Evolutionary conservation across 2,329 filamentous ascomycete species (phyloP).

Genomic region (Cyanodermella asteris): DNA sequence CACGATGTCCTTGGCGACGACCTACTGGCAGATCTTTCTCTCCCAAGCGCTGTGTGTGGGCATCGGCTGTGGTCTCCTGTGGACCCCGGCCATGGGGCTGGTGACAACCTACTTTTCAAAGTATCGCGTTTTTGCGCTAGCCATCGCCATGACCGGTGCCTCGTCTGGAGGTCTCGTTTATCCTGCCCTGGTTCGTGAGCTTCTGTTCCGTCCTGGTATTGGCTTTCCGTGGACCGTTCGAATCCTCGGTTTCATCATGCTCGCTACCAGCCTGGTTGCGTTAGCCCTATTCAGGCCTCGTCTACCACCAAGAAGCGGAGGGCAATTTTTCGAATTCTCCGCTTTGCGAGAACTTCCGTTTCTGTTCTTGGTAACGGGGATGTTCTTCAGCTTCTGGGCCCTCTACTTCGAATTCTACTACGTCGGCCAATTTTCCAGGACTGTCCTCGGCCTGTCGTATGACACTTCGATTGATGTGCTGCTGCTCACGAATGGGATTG

Average conservation of each 20-base stretch:
- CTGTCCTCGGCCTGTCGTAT: slow-evolving; percentile 21
- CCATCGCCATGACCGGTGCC: slow-evolving; percentile 13
- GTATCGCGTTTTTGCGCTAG: slow-evolving; percentile 14
- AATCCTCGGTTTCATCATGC: slow-evolving; percentile 24
- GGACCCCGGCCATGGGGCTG: slow-evolving; percentile 12
- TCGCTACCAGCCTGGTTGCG: slow-evolving; percentile 14
- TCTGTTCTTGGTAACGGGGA: slow-evolving; percentile 23
- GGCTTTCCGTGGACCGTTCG: slow-evolving; percentile 27
- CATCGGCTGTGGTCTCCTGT: slow-evolving; percentile 29
- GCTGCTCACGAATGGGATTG: slow-evolving; percentile 34
- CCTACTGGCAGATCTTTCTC: slow-evolving; percentile 31
- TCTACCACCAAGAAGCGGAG: slow-evolving; percentile 26
- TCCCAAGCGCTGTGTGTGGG: slow-evolving; percentile 29
- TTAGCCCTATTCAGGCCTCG: slow-evolving; percentile 22
- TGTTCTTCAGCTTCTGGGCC: slow-evolving; percentile 26
- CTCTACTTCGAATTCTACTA: slow-evolving; percentile 31
- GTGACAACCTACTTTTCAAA: slow-evolving; percentile 16
- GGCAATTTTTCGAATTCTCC: slow-evolving; percentile 31
- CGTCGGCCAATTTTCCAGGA: slow-evolving; percentile 22
- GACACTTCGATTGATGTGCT: slow-evolving; percentile 31
- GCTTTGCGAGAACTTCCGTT: slow-evolving; percentile 37
- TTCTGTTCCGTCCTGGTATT: no score
- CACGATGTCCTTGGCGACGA: slow-evolving; percentile 26
- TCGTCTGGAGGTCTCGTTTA: slow-evolving; percentile 10
- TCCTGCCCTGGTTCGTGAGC: background rate